Percentiles rank a stretch among this genome's conserved stretches.
phyloP scores from a whole-genome alignment of 768 basidiomycete genomes.

The Tephrocybe sp. region DNA sequence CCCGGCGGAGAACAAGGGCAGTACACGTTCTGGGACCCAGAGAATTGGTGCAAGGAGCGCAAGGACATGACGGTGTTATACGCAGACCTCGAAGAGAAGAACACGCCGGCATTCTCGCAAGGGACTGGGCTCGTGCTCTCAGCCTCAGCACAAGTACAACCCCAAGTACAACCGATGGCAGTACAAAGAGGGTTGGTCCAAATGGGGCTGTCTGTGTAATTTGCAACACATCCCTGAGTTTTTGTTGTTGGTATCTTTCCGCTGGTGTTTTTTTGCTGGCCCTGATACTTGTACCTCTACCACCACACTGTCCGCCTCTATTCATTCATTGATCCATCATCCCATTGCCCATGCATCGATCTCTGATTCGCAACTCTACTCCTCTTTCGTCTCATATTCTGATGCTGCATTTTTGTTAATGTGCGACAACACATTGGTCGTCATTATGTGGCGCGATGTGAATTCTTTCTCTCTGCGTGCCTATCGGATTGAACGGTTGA shows the following conservation, averaged over 20 bases:
- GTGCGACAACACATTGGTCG: too few relatives aligned
- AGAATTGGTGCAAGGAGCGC: constrained; percentile 74
- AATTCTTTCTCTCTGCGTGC: too few relatives aligned
- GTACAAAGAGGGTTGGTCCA: constrained; percentile 45
- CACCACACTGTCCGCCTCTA: not conserved
- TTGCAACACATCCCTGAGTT: constrained; percentile 33
- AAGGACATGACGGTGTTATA: constrained; percentile 79
- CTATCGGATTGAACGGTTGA: too few relatives aligned
- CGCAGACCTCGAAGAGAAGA: constrained; percentile 75
- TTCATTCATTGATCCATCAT: constrained; percentile 8
- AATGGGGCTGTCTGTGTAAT: constrained; percentile 40
- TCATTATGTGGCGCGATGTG: not conserved
- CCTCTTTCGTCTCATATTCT: not conserved
- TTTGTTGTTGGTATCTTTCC: constrained; percentile 8
- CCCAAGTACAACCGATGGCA: constrained; percentile 34
- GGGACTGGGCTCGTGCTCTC: constrained; percentile 47
- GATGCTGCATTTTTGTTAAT: constrained; percentile 9
- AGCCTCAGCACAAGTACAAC: constrained; percentile 41
- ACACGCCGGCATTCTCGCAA: constrained; percentile 55
- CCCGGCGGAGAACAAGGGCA: constrained; percentile 83
- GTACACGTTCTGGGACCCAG: constrained; percentile 89
- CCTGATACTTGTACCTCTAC: constrained; percentile 20
- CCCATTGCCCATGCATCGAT: not conserved
- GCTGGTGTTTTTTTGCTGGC: constrained; percentile 15
- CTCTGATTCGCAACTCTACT: not conserved